Evolutionary conservation across 306 rosid genomes (phyloP).

Genomic region (Cicer judaicum): DNA sequence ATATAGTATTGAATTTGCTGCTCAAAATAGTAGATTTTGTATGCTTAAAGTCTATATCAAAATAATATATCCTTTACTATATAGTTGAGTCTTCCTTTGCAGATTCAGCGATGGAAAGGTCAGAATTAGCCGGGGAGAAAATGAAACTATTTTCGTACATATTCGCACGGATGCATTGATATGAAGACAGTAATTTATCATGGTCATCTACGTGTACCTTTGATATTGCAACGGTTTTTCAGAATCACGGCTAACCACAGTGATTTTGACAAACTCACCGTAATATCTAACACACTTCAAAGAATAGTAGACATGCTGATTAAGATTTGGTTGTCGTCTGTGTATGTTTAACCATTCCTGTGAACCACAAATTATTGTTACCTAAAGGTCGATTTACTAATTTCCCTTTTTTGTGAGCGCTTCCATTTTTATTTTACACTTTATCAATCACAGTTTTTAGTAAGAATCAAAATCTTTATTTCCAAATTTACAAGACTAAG

Average conservation of each 20-base stretch:
- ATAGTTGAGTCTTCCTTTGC: constrained; percentile 41
- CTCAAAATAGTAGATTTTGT: neutral
- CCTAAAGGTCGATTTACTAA: neutral
- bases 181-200: neutral
- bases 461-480: too few relatives aligned
- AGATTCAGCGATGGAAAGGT: constrained; percentile 80
- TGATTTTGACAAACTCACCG: too few relatives aligned
- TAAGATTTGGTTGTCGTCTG: neutral
- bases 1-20: constrained; percentile 16
- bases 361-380: neutral
- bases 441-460: too few relatives aligned
- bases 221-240: too few relatives aligned
- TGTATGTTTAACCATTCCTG: neutral
- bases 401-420: neutral
- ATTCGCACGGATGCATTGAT: constrained; percentile 48
- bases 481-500: too few relatives aligned
- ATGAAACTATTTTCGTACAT: constrained; percentile 68
- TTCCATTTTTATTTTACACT: too few relatives aligned
- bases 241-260: too few relatives aligned
- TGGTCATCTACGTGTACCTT: neutral
- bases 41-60: constrained; percentile 23
- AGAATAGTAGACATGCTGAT: neutral
- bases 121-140: constrained; percentile 71
- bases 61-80: neutral
- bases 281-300: too few relatives aligned